Evolutionary conservation across 2,329 filamentous ascomycete genomes (phyloP).

Genomic region (Exophiala xenobiotica): DNA sequence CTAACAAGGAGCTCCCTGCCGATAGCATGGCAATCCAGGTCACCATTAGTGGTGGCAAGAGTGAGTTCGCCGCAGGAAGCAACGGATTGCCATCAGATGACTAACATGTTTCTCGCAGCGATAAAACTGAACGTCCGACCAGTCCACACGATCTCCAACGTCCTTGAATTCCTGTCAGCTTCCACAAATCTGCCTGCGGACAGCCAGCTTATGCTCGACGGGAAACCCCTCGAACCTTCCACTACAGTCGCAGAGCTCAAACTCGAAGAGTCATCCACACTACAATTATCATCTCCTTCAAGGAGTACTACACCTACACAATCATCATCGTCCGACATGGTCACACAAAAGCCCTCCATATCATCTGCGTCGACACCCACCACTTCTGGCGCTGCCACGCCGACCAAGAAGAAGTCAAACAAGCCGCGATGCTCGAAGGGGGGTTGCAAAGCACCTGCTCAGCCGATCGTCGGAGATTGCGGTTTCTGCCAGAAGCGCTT

Average conservation of each 20-base stretch:
- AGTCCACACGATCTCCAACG: slow-evolving; percentile 55
- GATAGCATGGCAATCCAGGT: slow-evolving; percentile 62
- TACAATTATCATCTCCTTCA: slow-evolving; percentile 43
- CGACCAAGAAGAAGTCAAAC: slow-evolving; percentile 42
- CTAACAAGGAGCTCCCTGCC: slow-evolving; percentile 45
- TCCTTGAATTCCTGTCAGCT: slow-evolving; percentile 57
- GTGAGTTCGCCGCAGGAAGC: slow-evolving; percentile 42
- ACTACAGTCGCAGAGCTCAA: slow-evolving; percentile 30
- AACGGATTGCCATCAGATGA: slow-evolving; percentile 11
- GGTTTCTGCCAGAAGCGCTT: slow-evolving; percentile 91
- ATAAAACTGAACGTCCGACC: slow-evolving; percentile 57
- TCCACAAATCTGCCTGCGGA: slow-evolving; percentile 54
- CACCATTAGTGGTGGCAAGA: slow-evolving; percentile 58
- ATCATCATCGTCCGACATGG: slow-evolving; percentile 53
- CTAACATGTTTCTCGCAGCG: slow-evolving; percentile 40
- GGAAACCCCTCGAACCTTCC: slow-evolving; percentile 52
- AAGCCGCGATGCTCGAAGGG: slow-evolving; percentile 79
- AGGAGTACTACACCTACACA: slow-evolving; percentile 22
- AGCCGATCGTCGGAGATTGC: slow-evolving; percentile 95
- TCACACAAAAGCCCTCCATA: slow-evolving; percentile 51
- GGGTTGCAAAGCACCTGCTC: slow-evolving; percentile 81
- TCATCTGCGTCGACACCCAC: slow-evolving; percentile 29
- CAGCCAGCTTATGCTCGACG: slow-evolving; percentile 58
- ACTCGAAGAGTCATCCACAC: slow-evolving; percentile 25
- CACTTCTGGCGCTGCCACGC: slow-evolving; percentile 52